Conservation (phyloP, 176 grass and related monocot species). For the Ananas comosus region DNA sequence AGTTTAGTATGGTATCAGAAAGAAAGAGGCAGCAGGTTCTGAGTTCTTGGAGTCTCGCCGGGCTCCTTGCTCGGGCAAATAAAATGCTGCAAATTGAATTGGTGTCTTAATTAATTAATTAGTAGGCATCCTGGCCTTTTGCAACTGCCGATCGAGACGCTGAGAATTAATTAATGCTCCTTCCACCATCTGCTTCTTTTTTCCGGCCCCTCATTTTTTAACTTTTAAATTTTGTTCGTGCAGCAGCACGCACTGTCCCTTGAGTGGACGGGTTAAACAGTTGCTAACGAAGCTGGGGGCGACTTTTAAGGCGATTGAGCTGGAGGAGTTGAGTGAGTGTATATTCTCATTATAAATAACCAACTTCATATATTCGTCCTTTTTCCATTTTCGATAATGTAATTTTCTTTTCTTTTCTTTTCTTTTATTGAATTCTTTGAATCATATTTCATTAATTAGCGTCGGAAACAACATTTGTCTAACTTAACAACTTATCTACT, state of each 20-base stretch:
- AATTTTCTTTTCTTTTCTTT: neutral
- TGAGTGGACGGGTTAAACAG: constrained; percentile 25
- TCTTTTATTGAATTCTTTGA: neutral
- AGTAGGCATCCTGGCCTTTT: no score
- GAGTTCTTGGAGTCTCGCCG: no score
- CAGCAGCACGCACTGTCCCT: constrained; percentile 39
- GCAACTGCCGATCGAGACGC: neutral
- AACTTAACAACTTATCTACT: no score
- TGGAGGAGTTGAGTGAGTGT: constrained; percentile 29
- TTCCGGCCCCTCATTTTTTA: neutral
- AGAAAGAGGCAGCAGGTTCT: no score
- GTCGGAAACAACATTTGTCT: no score
- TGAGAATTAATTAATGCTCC: neutral
- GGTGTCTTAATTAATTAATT: no score
- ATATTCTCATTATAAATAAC: neutral
- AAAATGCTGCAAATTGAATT: no score
- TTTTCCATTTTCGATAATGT: neutral
- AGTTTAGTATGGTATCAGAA: no score
- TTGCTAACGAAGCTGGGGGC: constrained; percentile 27
- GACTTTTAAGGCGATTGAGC: constrained; percentile 27
- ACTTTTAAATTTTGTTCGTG: constrained; percentile 11
- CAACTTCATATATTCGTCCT: neutral
- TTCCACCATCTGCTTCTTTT: neutral
- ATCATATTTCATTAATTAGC: no score
- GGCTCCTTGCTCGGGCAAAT: no score